Evolutionary conservation across 169 alveolate genomes (phyloP).

Genomic region (Plasmodium ovale): DNA sequence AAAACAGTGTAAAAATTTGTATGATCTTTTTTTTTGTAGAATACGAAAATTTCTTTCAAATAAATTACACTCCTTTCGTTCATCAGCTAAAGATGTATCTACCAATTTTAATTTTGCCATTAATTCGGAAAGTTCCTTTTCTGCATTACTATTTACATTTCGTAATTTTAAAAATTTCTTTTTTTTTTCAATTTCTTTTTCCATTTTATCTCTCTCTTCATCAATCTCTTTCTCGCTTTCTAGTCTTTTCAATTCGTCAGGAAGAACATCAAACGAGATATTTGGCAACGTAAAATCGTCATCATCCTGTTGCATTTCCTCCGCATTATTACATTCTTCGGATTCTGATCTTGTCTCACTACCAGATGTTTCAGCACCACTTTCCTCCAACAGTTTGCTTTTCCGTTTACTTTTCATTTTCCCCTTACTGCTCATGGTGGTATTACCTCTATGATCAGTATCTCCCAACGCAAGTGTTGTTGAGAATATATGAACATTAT

Average conservation of each 20-base stretch:
- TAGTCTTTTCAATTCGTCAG: constrained; percentile 76
- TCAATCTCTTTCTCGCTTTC: constrained; percentile 73
- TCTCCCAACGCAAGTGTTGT: neutral
- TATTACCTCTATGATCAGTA: neutral
- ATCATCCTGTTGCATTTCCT: neutral
- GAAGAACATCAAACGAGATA: constrained; percentile 61
- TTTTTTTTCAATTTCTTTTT: constrained; percentile 76
- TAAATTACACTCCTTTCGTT: constrained; percentile 74
- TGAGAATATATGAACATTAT: constrained; percentile 27
- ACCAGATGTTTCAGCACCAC: neutral
- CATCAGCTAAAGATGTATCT: constrained; percentile 34
- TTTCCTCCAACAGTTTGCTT: constrained; percentile 13
- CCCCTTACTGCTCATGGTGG: neutral
- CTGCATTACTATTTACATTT: constrained; percentile 60
- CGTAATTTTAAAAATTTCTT: constrained; percentile 37
- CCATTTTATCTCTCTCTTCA: constrained; percentile 76
- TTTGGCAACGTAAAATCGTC: constrained; percentile 44
- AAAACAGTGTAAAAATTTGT: constrained; percentile 83
- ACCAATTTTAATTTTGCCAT: constrained; percentile 20
- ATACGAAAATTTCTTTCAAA: constrained; percentile 81
- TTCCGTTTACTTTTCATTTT: neutral
- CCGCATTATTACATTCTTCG: neutral
- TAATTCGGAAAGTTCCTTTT: constrained; percentile 43
- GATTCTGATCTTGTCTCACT: neutral
- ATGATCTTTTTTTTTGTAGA: constrained; percentile 79